A percentile compares a stretch with the other conserved stretches of the same genome.
Evolutionary conservation across 352 stramenopile species (phyloP).

Genomic region (Thalassiosira livingstoniorum): DNA sequence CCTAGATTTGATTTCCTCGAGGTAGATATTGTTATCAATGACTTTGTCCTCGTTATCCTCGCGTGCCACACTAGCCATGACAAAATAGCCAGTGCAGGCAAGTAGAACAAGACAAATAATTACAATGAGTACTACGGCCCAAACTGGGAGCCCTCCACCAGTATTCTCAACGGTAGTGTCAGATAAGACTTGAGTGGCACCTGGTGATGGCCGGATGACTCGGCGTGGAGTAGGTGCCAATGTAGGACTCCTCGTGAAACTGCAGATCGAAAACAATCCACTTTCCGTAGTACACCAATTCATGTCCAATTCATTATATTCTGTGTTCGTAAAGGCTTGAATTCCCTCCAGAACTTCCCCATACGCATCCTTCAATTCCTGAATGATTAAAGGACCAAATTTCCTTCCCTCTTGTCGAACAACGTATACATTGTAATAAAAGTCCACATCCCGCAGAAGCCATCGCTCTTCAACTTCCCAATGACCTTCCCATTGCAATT

Average conservation of each 20-base stretch:
- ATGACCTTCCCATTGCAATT: no score
- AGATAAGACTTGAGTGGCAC: not conserved
- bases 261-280: no score
- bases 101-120: conserved; percentile 23
- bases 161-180: not conserved
- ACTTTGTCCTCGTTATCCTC: conserved; percentile 26
- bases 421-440: conserved; percentile 42
- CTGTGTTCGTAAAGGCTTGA: not conserved
- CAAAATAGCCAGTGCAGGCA: conserved; percentile 30
- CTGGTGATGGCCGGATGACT: not conserved
- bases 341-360: conserved; percentile 24
- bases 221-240: not conserved
- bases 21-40: conserved; percentile 33
- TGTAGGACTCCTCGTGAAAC: no score
- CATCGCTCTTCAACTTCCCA: not conserved
- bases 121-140: conserved; percentile 45
- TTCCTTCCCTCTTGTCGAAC: not conserved
- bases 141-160: conserved; percentile 25
- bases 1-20: conserved; percentile 8
- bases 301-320: conserved; percentile 19
- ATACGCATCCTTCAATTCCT: conserved; percentile 25
- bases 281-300: conserved; percentile 35
- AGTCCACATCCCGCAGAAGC: conserved; percentile 1
- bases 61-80: conserved; percentile 18
- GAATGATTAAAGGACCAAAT: conserved; percentile 33